These are phyloP conservation scores for Candida broadrunensis DNA, from an alignment of 805 yeast species.

Conservation along the genomic window DNA sequence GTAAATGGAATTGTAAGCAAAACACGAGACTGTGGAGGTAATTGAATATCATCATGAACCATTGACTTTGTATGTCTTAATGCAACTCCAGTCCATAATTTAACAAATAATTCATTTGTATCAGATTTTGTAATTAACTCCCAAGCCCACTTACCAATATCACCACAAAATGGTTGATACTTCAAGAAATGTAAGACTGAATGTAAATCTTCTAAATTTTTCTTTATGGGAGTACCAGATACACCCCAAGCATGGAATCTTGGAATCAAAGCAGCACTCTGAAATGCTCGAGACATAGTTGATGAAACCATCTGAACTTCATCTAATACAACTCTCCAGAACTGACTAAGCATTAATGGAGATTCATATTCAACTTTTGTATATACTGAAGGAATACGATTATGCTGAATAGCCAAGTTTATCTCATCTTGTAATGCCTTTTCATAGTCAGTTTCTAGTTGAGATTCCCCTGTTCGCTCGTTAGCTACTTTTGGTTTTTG, in stretches of 20 bases:
- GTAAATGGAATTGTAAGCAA: conserved; percentile 73
- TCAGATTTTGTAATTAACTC: conserved; percentile 15
- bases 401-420: conserved; percentile 25
- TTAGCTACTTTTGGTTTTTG: conserved; percentile 29
- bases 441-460: conserved; percentile 29
- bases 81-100: conserved; percentile 52
- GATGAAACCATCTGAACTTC: conserved; percentile 92
- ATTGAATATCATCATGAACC: conserved; percentile 70
- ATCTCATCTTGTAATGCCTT: conserved; percentile 31
- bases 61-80: conserved; percentile 81
- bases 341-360: conserved; percentile 77
- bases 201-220: conserved; percentile 61
- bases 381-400: conserved; percentile 18
- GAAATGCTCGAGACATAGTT: conserved; percentile 72
- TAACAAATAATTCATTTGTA: conserved; percentile 27
- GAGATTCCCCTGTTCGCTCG: conserved; percentile 14
- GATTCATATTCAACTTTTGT: conserved; percentile 58
- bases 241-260: conserved; percentile 95
- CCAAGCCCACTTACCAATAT: conserved; percentile 41
- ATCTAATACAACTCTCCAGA: conserved; percentile 87
- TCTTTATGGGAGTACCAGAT: conserved; percentile 88
- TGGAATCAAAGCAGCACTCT: conserved; percentile 75
- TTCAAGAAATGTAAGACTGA: conserved; percentile 69
- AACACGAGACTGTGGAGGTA: conserved; percentile 77
- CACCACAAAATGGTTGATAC: conserved; percentile 60